Percentiles rank a stretch among this genome's conserved stretches.
Evolutionary conservation across 495 filamentous ascomycete species (phyloP).

Genomic region (Penicillium dipodomyicola): DNA sequence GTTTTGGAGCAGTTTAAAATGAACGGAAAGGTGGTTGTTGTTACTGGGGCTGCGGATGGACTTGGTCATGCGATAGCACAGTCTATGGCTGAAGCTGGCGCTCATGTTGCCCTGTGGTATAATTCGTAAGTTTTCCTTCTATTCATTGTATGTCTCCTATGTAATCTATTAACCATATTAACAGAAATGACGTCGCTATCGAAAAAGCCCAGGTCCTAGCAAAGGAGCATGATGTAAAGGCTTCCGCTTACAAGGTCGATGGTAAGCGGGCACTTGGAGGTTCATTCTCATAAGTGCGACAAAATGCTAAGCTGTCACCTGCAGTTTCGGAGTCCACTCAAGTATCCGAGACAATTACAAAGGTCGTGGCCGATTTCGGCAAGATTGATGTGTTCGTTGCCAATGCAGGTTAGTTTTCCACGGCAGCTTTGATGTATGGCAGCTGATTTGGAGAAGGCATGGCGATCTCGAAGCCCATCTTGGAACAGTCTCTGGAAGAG

Average conservation of each 20-base stretch:
- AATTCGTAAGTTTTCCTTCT: constrained; percentile 33
- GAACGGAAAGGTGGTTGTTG: constrained; percentile 38
- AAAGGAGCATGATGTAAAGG: constrained; percentile 32
- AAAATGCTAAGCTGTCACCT: not conserved
- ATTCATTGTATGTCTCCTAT: not conserved
- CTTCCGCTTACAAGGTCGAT: constrained; percentile 42
- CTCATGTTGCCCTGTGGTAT: constrained; percentile 37
- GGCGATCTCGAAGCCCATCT: constrained; percentile 49
- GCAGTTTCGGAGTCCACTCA: constrained; percentile 37
- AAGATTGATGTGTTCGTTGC: constrained; percentile 51
- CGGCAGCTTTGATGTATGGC: not conserved
- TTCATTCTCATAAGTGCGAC: not conserved
- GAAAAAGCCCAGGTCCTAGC: constrained; percentile 33
- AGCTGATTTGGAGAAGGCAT: constrained; percentile 34
- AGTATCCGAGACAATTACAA: constrained; percentile 31
- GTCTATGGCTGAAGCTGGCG: constrained; percentile 38
- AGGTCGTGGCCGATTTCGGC: constrained; percentile 44
- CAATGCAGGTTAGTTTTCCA: constrained; percentile 27
- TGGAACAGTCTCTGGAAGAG: constrained; percentile 47
- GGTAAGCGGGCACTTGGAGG: constrained; percentile 15
- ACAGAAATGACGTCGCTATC: constrained; percentile 35
- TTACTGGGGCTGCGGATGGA: constrained; percentile 39
- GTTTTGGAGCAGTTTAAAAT: constrained; percentile 45
- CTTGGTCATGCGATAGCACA: constrained; percentile 36
- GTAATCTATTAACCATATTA: not conserved